Base-by-base conservation (phyloP, 345 rosid species). In the Kernera saxatilis region DNA sequence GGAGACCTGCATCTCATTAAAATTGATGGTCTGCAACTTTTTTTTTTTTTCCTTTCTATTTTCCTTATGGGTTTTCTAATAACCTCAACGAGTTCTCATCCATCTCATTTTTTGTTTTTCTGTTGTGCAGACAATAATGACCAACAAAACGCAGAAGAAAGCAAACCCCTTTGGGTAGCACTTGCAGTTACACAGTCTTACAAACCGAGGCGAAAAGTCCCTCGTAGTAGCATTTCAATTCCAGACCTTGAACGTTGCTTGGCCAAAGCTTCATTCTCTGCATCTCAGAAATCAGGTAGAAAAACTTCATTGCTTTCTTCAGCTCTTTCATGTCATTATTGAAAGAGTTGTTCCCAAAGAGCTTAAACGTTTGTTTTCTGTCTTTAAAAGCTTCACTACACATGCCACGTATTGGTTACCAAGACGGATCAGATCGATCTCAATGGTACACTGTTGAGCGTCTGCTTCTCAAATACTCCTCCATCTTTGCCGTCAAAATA, bases 401-500 rank as follows among this genome's bases (percentile, higher is more conserved):
- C 85, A 87, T 93, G 97, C 97, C 98, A 4, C 89, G 93, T 10
- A 86, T 92, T 33, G 90, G 95, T 25, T 88, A 88, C 70, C 85
- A 67, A 77, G 95, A 87, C 61, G 87, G 84, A 74, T 83, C 91
- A 62, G 88, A 84, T 69, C 84, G 86, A 19, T 84, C 95, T 6
- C 91, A 83, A 70, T 92, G 98, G 98, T 92, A 92, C 64, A 75
- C 87, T 0, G 84, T 89, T 64, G 96, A 92, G 72, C 96, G 95
- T 18, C 91, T 92, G 58, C 90, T 88, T 19, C 85, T 90, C 62
- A 90, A 92, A 83, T 90, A 87, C 72, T 88, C 96, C 5, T 70
- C 96, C 59, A 70, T 82, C 65, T 84, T 82, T 36, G 85, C 86
- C 64, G 75, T 88, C 55, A 80, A 78, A 69, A 88, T 92, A 52